phyloP scores from a whole-genome alignment of 495 filamentous ascomycete species.

The Xylaria bambusicola region DNA sequence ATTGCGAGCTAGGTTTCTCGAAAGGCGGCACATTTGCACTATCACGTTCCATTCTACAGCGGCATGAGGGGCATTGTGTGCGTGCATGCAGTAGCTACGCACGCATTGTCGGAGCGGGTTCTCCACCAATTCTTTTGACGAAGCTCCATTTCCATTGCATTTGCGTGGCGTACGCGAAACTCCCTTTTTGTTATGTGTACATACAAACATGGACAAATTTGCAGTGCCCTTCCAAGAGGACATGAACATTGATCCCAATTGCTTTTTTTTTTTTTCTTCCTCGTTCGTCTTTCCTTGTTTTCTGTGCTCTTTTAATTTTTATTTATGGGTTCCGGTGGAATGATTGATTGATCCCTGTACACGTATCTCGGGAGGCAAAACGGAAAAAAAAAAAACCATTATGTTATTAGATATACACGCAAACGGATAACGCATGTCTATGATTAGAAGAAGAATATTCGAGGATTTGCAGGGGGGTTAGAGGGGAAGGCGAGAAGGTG shows the following conservation, averaged over 20 bases:
- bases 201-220: conserved; percentile 22
- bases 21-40: conserved; percentile 10
- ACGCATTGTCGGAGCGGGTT: conserved; percentile 25
- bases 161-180: conserved; percentile 34
- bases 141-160: conserved; percentile 36
- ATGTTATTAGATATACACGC: conserved; percentile 19
- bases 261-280: conserved; percentile 5
- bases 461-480: too few relatives aligned
- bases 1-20: conserved; percentile 23
- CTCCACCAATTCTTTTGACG: conserved; percentile 25
- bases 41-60: conserved; percentile 16
- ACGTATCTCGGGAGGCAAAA: conserved; percentile 31
- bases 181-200: conserved; percentile 14
- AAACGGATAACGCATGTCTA: background rate
- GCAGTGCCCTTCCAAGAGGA: conserved; percentile 12
- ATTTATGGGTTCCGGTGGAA: too few relatives aligned
- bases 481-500: too few relatives aligned
- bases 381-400: too few relatives aligned
- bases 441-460: too few relatives aligned
- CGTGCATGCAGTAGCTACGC: conserved; percentile 11
- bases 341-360: conserved; percentile 32
- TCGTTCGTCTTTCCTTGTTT: too few relatives aligned
- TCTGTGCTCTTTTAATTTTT: too few relatives aligned
- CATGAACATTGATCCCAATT: conserved; percentile 3
- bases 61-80: conserved; percentile 6